A percentile compares a stretch with the other conserved stretches of the same genome.
Evolutionary conservation across 2,329 filamentous ascomycete species (phyloP).

Genomic region (Colletotrichum tamarilloi): DNA sequence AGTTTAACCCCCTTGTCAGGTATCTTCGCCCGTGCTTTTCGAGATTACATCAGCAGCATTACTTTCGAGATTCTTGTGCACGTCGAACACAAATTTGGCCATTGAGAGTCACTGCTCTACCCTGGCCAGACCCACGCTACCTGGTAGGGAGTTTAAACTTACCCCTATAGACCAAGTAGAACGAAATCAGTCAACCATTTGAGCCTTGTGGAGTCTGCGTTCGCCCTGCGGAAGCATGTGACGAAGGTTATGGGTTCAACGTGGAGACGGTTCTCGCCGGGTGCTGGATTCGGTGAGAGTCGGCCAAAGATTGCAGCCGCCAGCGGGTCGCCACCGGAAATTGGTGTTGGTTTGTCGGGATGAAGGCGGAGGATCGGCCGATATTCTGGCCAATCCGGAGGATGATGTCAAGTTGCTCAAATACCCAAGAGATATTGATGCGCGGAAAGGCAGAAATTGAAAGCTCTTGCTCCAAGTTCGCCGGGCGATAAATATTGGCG

Average conservation of each 20-base stretch:
- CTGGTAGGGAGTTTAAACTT: too few relatives aligned
- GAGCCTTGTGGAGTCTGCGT: background rate
- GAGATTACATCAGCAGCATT: too few relatives aligned
- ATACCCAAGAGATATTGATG: background rate
- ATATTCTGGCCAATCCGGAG: background rate
- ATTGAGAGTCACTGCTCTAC: too few relatives aligned
- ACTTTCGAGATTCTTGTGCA: too few relatives aligned
- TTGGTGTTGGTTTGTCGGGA: background rate
- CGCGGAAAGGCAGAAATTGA: background rate
- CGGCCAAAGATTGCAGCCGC: background rate
- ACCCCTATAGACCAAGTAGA: too few relatives aligned
- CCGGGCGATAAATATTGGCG: constrained; percentile 26
- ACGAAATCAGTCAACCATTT: background rate
- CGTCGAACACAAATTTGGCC: too few relatives aligned
- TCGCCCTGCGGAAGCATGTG: background rate
- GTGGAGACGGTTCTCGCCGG: constrained; percentile 14
- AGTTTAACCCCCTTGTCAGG: too few relatives aligned
- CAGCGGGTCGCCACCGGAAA: background rate
- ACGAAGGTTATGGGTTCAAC: background rate
- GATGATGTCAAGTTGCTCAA: constrained; percentile 11
- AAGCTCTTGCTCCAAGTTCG: background rate
- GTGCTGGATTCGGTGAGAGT: background rate
- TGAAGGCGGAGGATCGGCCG: background rate
- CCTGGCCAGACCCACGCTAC: too few relatives aligned
- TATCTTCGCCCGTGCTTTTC: too few relatives aligned